A percentile compares a stretch with the other conserved stretches of the same genome.
Conservation (phyloP, 768 basidiomycete species). For the Infundibulicybe gibba region DNA sequence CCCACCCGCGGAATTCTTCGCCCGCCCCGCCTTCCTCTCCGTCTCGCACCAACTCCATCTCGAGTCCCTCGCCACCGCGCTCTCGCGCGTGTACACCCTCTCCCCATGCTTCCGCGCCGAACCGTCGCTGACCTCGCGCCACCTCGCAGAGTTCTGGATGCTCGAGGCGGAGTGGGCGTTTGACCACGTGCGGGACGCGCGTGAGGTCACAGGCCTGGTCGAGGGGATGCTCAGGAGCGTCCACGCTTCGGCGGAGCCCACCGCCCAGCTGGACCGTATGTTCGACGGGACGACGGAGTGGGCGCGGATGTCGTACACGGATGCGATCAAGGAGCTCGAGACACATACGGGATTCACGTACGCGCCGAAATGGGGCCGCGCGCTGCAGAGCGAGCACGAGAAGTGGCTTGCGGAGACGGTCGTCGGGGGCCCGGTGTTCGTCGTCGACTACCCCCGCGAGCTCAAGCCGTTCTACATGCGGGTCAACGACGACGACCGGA, state of each 20-base stretch:
- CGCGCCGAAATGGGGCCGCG: slow-evolving; percentile 61
- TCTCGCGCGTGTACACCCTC: slow-evolving; percentile 87
- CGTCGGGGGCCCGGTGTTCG: slow-evolving; percentile 77
- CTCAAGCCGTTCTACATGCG: slow-evolving; percentile 99
- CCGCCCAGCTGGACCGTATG: slow-evolving; percentile 28
- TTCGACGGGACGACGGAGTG: slow-evolving; percentile 41
- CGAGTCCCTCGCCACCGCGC: slow-evolving; percentile 75
- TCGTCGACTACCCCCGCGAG: slow-evolving; percentile 80
- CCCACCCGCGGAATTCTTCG: slow-evolving; percentile 60
- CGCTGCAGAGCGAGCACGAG: slow-evolving; percentile 89
- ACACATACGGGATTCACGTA: slow-evolving; percentile 46
- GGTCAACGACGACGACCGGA: slow-evolving; percentile 45
- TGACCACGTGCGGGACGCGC: slow-evolving; percentile 8
- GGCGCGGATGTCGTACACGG: slow-evolving; percentile 73
- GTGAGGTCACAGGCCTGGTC: slow-evolving; percentile 39
- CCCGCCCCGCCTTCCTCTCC: slow-evolving; percentile 76
- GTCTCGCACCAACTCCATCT: slow-evolving; percentile 97
- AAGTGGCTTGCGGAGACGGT: slow-evolving; percentile 77
- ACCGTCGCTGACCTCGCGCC: slow-evolving; percentile 81
- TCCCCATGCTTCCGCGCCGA: slow-evolving; percentile 96
- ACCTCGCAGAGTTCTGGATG: slow-evolving; percentile 99
- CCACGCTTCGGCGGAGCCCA: neutral
- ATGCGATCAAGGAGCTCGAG: slow-evolving; percentile 63
- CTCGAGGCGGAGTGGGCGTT: slow-evolving; percentile 90
- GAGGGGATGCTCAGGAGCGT: slow-evolving; percentile 30